Base-by-base conservation (phyloP, 2,329 filamentous ascomycete species). In the Diaporthe sp. region DNA sequence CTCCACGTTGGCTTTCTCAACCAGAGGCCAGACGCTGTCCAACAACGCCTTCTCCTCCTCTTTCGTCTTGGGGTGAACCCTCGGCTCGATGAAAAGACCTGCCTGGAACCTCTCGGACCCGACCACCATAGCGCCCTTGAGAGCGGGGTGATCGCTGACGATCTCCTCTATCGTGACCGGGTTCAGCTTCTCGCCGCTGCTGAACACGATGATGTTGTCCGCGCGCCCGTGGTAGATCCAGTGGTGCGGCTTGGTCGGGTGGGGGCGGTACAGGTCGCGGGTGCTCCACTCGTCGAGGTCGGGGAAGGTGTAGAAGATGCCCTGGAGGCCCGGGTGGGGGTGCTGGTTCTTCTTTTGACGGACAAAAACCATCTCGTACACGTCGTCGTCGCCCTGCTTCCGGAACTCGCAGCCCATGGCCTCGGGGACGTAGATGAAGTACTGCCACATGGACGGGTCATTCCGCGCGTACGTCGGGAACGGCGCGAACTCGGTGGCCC, bases 111-210 rank as follows among this genome's bases (percentile, higher is more conserved):
- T 81, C 58, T 85, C 82, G 22, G 83, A 78, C 4, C 89, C 89
- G 0, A 89, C 86, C 1, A 89, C 85, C 1, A 89, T 13, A 0
- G 84, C 86, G 1, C 84, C 84, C 15, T 82, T 83, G 46, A 89
- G 77, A 1, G 81, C 77, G 0, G 85, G 83, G 59, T 88, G 86
- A 17, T 80, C 80, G 9, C 78, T 75, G 2, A 89, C 79, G 19
- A 82, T 82, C 0, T 80, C 77, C 76, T 89, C 87, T 46, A 88
- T 86, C 3, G 81, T 83, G 4, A 86, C 80, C 0, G 87, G 87
- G 76, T 90, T 89, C 9, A 89, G 78, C 79, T 89, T 89, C 80
- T 89, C 86, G 39, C 87, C 88, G 62, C 86, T 88, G 2, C 84
- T 86, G 49, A 90, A 85, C 19, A 89, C 87, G 22, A 89, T 85